A percentile compares a stretch with the other conserved stretches of the same genome.
These are phyloP conservation scores for Camelina laxa DNA, from an alignment of 345 rosid genomes.

Conservation along the genomic window DNA sequence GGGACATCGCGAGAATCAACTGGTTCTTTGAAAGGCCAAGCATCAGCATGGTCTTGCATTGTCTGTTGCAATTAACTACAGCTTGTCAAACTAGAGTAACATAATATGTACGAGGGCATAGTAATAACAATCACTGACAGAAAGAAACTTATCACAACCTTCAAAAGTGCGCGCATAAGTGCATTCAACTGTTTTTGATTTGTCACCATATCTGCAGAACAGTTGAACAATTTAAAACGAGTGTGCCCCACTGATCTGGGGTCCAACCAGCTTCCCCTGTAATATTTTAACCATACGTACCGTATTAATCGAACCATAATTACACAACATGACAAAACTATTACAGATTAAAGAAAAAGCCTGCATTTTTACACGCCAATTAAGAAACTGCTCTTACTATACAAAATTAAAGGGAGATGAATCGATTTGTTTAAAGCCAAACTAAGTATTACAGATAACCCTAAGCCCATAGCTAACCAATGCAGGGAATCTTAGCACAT, in stretches of 20 bases:
- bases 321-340: not conserved
- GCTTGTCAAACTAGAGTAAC: constrained; percentile 18
- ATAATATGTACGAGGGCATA: constrained; percentile 1
- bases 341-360: not conserved
- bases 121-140: not conserved
- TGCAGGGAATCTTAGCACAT: not conserved
- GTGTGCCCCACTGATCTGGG: constrained; percentile 94
- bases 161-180: constrained; percentile 90
- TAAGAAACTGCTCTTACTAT: not conserved
- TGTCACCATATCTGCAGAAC: constrained; percentile 58
- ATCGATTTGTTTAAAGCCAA: not conserved
- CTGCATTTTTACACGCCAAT: not conserved
- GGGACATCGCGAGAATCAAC: constrained; percentile 96
- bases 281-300: constrained; percentile 21
- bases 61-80: constrained; percentile 58
- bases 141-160: constrained; percentile 54
- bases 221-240: constrained; percentile 65
- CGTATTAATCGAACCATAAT: constrained; percentile 15
- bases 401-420: not conserved
- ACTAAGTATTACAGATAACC: not conserved
- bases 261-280: constrained; percentile 98
- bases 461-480: constrained; percentile 7
- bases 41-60: constrained; percentile 93
- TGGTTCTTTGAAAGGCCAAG: constrained; percentile 99
- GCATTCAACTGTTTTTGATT: constrained; percentile 76